These are phyloP conservation scores for Aureobasidium melanogenum DNA, from an alignment of 2,329 filamentous ascomycete genomes.

Conservation along the genomic window DNA sequence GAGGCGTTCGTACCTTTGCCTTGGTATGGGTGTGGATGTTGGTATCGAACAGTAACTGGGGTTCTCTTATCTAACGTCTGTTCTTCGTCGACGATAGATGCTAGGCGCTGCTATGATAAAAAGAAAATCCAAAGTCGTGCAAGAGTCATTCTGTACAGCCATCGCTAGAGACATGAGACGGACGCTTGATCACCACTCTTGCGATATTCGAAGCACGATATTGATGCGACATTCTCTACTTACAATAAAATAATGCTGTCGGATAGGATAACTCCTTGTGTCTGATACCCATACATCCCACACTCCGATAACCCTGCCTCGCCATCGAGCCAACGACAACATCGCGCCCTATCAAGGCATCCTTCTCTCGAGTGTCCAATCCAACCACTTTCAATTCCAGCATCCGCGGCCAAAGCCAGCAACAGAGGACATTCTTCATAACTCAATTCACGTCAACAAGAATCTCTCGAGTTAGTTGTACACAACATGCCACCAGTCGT, in stretches of 20 bases:
- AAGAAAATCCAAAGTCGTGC: no score
- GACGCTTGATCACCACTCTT: no score
- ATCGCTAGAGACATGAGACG: background rate
- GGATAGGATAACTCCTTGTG: background rate
- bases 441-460: background rate
- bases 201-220: background rate
- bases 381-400: background rate
- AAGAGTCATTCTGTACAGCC: background rate
- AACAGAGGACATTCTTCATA: background rate
- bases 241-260: background rate
- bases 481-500: background rate
- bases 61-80: background rate
- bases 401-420: background rate
- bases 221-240: background rate
- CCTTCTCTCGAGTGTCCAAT: no score
- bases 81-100: background rate
- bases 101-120: no score
- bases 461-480: no score
- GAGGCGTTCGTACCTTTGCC: no score
- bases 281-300: background rate
- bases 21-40: background rate
- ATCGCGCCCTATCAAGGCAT: background rate
- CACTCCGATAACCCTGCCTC: background rate
- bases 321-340: background rate
- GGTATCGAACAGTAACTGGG: background rate